phyloP scores from a whole-genome alignment of 2,329 filamentous ascomycete species.

The Neoascochyta sp. region DNA sequence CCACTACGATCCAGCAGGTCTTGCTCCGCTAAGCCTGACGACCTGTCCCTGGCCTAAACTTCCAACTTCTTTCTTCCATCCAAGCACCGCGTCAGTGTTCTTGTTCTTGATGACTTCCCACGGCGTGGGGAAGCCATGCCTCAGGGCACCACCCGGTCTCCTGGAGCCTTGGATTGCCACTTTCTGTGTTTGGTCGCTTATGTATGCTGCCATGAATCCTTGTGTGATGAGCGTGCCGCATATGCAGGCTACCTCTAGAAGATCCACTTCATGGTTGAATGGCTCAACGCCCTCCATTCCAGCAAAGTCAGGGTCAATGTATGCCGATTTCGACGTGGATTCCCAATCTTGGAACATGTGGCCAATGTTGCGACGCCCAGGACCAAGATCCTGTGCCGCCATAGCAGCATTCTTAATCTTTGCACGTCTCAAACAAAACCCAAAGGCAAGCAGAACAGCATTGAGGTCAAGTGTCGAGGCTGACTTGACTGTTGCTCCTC shows the following conservation, averaged over 20 bases:
- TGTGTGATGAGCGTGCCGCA: conserved; percentile 75
- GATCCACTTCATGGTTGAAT: conserved; percentile 45
- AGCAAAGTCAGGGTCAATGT: conserved; percentile 47
- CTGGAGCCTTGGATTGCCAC: conserved; percentile 81
- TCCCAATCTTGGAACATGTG: conserved; percentile 51
- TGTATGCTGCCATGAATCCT: conserved; percentile 76
- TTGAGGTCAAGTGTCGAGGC: conserved; percentile 72
- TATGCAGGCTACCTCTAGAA: conserved; percentile 70
- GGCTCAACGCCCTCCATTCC: conserved; percentile 31
- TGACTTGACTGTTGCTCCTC: conserved; percentile 38
- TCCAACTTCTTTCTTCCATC: conserved; percentile 60
- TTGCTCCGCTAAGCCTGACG: conserved; percentile 55
- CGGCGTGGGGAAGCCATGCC: conserved; percentile 71
- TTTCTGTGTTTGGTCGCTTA: conserved; percentile 70
- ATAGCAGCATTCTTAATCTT: conserved; percentile 24
- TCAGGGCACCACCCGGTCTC: conserved; percentile 50
- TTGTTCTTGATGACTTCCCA: conserved; percentile 65
- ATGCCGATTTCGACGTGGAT: conserved; percentile 36
- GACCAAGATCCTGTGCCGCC: conserved; percentile 25
- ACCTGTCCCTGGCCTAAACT: conserved; percentile 46
- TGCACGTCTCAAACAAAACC: conserved; percentile 59
- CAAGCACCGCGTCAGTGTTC: conserved; percentile 63
- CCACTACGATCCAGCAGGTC: conserved; percentile 40
- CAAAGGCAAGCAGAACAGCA: conserved; percentile 62
- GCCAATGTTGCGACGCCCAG: conserved; percentile 41